phyloP scores from a whole-genome alignment of 441 rosid species.

The Macaranga tanarius region DNA sequence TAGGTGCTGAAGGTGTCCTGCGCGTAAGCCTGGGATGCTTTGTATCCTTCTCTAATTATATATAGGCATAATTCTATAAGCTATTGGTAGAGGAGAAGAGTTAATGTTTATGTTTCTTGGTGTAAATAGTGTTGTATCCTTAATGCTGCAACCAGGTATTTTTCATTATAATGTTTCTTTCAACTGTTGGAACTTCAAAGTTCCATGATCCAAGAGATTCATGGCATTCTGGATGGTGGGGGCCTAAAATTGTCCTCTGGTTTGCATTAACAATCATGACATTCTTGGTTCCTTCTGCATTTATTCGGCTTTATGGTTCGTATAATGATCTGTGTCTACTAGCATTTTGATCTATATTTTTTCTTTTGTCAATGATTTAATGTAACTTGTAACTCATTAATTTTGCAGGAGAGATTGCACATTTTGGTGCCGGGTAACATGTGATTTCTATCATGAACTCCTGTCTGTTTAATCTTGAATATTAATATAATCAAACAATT shows the following conservation, averaged over 20 bases:
- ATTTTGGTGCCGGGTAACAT: conserved; percentile 96
- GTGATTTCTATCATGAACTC: conserved; percentile 32
- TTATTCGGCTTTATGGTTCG: conserved; percentile 79
- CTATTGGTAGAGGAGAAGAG: neutral
- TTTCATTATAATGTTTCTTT: conserved; percentile 71
- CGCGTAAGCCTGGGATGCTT: conserved; percentile 97
- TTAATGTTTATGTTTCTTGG: neutral
- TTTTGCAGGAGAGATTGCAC: conserved; percentile 85
- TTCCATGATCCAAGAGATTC: conserved; percentile 53
- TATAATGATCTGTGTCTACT: conserved; percentile 12
- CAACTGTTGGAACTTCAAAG: conserved; percentile 71
- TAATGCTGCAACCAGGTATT: conserved; percentile 52
- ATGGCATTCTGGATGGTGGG: conserved; percentile 99
- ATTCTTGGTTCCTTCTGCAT: conserved; percentile 64
- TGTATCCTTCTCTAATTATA: conserved; percentile 60
- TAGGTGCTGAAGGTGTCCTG: conserved; percentile 87
- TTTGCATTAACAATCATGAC: conserved; percentile 57
- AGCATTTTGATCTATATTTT: neutral
- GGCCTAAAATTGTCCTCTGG: conserved; percentile 61
- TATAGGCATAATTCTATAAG: conserved; percentile 2
- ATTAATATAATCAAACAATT: neutral
- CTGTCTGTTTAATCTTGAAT: conserved; percentile 10
- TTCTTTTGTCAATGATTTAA: neutral
- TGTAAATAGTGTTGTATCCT: conserved; percentile 26
- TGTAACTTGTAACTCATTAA: conserved; percentile 14